Percentiles rank a stretch among this genome's conserved stretches.
Evolutionary conservation across 78 protist genomes (phyloP).

Genomic region (Cavenderia fasciculata): DNA sequence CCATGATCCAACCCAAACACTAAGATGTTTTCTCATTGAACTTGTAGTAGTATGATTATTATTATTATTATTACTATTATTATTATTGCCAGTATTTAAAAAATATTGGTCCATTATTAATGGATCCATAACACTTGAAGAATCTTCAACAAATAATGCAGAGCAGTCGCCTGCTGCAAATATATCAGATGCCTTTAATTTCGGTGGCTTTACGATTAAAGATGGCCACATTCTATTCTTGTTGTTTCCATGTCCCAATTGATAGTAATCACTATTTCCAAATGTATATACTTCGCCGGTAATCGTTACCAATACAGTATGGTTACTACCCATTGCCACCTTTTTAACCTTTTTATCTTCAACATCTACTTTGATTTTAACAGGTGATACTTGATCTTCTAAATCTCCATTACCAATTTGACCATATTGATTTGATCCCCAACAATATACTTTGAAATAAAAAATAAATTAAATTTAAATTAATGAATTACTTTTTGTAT

Average conservation of each 20-base stretch:
- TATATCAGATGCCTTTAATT: constrained; percentile 37
- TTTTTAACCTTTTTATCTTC: neutral
- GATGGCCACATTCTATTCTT: constrained; percentile 14
- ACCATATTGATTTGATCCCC: constrained; percentile 61
- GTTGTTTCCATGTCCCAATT: constrained; percentile 33
- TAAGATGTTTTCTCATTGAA: neutral
- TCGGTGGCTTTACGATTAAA: constrained; percentile 25
- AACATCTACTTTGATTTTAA: constrained; percentile 7
- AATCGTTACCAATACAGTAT: neutral
- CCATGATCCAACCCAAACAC: constrained; percentile 70
- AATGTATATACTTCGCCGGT: constrained; percentile 21
- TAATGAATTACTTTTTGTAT: no score
- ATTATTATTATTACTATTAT: no score
- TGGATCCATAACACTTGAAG: neutral
- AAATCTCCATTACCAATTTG: constrained; percentile 62
- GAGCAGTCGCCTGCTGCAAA: constrained; percentile 74
- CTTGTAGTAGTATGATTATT: no score
- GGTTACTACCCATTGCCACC: constrained; percentile 49
- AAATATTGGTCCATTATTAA: no score
- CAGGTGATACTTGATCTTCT: constrained; percentile 1
- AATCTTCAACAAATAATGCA: constrained; percentile 28
- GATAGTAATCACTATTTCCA: constrained; percentile 12
- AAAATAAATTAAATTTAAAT: no score
- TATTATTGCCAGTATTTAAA: no score
- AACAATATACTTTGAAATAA: no score